Conservation (phyloP, 2,329 filamentous ascomycete genomes). For the Epichloe hybrida region DNA sequence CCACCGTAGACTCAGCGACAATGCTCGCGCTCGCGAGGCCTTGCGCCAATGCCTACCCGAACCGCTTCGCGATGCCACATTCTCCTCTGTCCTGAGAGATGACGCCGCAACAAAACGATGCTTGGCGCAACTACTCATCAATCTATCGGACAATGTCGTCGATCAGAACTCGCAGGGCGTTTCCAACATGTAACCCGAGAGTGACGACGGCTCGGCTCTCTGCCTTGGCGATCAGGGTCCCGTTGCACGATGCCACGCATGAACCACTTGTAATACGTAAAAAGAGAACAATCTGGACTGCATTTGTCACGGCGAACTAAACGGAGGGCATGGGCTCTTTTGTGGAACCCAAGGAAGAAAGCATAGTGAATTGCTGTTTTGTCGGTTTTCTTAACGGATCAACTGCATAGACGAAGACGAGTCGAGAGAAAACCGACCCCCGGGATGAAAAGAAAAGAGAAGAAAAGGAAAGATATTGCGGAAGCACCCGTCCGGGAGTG, state of each 20-base stretch:
- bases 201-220: neutral
- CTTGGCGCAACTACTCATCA: conserved; percentile 91
- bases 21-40: conserved; percentile 87
- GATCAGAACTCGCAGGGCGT: conserved; percentile 27
- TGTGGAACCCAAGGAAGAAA: neutral
- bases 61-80: conserved; percentile 95
- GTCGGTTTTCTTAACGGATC: neutral
- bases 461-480: neutral
- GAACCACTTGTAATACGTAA: neutral
- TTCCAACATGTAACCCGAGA: conserved; percentile 19
- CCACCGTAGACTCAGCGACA: conserved; percentile 66
- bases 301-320: conserved; percentile 1
- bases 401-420: neutral
- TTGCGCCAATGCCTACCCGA: conserved; percentile 92
- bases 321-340: neutral
- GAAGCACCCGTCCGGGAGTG: neutral
- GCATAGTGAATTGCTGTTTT: neutral
- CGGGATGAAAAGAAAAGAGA: neutral
- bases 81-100: conserved; percentile 89
- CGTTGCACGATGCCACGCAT: conserved; percentile 3
- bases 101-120: conserved; percentile 96
- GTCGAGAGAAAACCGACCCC: neutral
- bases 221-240: neutral
- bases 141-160: conserved; percentile 78
- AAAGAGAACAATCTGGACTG: neutral